A percentile compares a stretch with the other conserved stretches of the same genome.
phyloP scores from a whole-genome alignment of 805 yeast genomes.

The Candida hungchunana region DNA sequence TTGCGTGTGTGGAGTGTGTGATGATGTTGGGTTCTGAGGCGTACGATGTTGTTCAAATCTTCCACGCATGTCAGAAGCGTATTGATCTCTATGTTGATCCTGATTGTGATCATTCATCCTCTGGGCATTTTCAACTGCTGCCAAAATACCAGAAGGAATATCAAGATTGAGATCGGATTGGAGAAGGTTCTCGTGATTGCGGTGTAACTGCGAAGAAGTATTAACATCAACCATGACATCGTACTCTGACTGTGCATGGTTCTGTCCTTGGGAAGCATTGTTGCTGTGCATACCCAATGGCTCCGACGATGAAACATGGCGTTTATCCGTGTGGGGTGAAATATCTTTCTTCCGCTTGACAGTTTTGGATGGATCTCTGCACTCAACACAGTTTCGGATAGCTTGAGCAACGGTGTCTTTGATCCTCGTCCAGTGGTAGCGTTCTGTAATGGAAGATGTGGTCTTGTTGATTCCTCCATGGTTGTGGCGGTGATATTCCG shows the following conservation, averaged over 20 bases:
- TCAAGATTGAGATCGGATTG: slow-evolving; percentile 23
- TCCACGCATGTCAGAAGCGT: slow-evolving; percentile 4
- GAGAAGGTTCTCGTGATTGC: slow-evolving; percentile 17
- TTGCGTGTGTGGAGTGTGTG: slow-evolving; percentile 1
- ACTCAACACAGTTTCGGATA: slow-evolving; percentile 68
- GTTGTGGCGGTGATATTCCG: slow-evolving; percentile 58
- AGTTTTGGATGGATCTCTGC: slow-evolving; percentile 33
- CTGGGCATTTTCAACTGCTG: slow-evolving; percentile 59
- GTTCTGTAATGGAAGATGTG: slow-evolving; percentile 70
- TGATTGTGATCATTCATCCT: slow-evolving; percentile 20
- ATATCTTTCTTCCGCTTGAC: slow-evolving; percentile 16
- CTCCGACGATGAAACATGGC: neutral
- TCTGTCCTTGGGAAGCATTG: slow-evolving; percentile 3
- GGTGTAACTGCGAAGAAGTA: slow-evolving; percentile 4
- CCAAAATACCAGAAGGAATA: slow-evolving; percentile 33
- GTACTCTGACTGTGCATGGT: slow-evolving; percentile 6
- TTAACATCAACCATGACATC: slow-evolving; percentile 14
- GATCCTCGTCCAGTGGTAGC: slow-evolving; percentile 87
- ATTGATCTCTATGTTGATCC: slow-evolving; percentile 17
- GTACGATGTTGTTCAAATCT: neutral
- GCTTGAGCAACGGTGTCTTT: slow-evolving; percentile 83
- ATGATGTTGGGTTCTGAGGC: neutral
- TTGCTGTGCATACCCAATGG: slow-evolving; percentile 1
- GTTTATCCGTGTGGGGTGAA: slow-evolving; percentile 5
- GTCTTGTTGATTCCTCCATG: slow-evolving; percentile 92